Base-by-base conservation (phyloP, 1,139 yeast species). In the Kodamaea anthophila region DNA sequence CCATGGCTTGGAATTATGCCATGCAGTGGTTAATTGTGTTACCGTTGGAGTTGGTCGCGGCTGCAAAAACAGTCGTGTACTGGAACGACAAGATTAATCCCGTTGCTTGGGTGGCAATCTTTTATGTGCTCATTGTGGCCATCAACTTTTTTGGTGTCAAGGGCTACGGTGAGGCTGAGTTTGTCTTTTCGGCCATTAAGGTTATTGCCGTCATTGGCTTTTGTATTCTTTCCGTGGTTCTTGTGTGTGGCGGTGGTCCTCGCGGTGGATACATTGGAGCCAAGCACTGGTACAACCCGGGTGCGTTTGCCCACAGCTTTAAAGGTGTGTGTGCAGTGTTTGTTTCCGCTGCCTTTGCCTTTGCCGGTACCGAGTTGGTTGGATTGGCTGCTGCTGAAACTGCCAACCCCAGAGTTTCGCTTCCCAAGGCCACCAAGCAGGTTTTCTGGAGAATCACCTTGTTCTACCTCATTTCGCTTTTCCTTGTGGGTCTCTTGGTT, bases 1-100 rank as follows among this genome's bases (percentile, higher is more conserved):
- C 85, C 18, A 74, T 78, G 41, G 82, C 87, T 29, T 80, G 87
- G 86, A 81, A 81, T 53, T 85, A 84, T 51, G 81, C 78, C 33
- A 53, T 84, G 46, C 86, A 79, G 61, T 84, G 93, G 91, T 56
- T 83, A 26, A 74, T 82, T 36, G 81, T 81, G 14, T 59, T 82
- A 37, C 91, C 94, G 0, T 58, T 82, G 37, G 94, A 83, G 49
- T 55, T 84, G 36, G 84, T 79, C 27, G 86, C 93, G 11, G 67
- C 67, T 13, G 49, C 66, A 8, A 50, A 61, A 34, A 61, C 67
- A 13, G 55, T 60, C 36, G 43, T 48, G 35, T 60, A 42, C 41
- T 61, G 68, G 68, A 53, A 48, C 30, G 30, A 39, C 8, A 21
- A 45, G 2, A 45, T 62, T 20, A 51, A 60, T 39, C 46, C 69